Percentiles rank a stretch among this genome's conserved stretches.
Conservation (phyloP, 108 stramenopile genomes). For the Nannochloropsis gaditana region DNA sequence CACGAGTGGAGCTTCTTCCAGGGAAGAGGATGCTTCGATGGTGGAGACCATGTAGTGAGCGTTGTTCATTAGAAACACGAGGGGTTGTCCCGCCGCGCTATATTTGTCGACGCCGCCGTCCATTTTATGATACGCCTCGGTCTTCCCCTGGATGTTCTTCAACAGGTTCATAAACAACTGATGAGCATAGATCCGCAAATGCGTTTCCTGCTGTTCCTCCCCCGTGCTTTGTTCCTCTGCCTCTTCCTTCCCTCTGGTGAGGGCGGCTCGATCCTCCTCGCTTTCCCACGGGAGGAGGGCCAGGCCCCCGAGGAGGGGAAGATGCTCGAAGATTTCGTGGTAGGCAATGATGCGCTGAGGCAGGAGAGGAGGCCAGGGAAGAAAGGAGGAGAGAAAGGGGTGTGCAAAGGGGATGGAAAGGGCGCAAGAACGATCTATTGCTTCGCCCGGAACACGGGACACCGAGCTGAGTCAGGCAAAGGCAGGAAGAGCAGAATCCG, state of each 20-base stretch:
- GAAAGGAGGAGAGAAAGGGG: not conserved
- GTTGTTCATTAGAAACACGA: constrained; percentile 47
- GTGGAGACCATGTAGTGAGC: constrained; percentile 38
- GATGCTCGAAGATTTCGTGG: constrained; percentile 32
- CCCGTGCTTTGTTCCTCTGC: not conserved
- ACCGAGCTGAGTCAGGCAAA: not conserved
- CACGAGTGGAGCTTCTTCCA: not conserved
- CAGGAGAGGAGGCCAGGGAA: not conserved
- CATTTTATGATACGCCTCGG: constrained; percentile 28
- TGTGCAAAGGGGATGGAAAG: not conserved
- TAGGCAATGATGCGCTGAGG: constrained; percentile 38
- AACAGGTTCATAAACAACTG: constrained; percentile 29
- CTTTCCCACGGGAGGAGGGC: constrained; percentile 38
- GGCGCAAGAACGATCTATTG: not conserved
- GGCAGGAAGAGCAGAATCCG: not conserved
- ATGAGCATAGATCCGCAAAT: constrained; percentile 29
- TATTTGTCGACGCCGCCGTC: not conserved
- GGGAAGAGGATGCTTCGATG: constrained; percentile 5
- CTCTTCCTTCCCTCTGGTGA: not conserved
- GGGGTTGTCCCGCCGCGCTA: constrained; percentile 18
- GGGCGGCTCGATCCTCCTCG: constrained; percentile 2
- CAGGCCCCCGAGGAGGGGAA: not conserved
- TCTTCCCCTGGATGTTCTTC: constrained; percentile 30
- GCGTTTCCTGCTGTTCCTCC: constrained; percentile 19
- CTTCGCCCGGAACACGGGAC: too few relatives aligned